Evolutionary conservation across 164 flowering plant genomes (phyloP), one percentile per base, ranked within the genome.

Genomic region (Vitis cinerea): DNA sequence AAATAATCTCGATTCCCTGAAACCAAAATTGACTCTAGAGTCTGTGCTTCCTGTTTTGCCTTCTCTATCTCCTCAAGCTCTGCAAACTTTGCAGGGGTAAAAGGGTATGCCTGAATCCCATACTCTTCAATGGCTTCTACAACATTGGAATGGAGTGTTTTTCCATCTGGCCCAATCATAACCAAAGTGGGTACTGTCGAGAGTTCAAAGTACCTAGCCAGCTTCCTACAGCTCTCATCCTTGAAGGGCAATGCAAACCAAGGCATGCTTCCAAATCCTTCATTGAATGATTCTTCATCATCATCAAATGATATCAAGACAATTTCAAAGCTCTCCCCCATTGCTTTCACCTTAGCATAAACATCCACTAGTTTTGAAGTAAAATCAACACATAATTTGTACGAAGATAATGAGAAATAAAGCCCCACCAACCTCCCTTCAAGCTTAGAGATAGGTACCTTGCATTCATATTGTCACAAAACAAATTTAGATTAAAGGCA

Each of bases 141-240:
- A 19, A 76, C 90, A 69, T 88, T 82, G 3, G 78, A 44, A 51
- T 83, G 77, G 12, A 86, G 63, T 57, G 88, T 86, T 63, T 86
- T 88, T 52, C 89, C 90, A 71, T 88, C 87, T 1, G 77, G 79
- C 14, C 88, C 92, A 37, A 87, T 72, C 9, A 84, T 80, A 50
- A 82, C 87, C 17, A 86, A 31, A 30, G 86, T 76, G 14, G 90
- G 90, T 4, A 84, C 48, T 13, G 64, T 70, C 12, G 61, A 19
- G 11, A 86, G 74, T 67, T 84, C 86, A 69, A 86, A 87, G 66
- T 83, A 84, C 8, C 83, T 69, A n/a, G 48, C 67, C 58, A 85
- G 67, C 66, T 85, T 84, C 67, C 65, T 66, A 64, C 83, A 75
- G 52, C 17, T 76, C 66, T 80, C 78, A 73, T 82, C 87, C 63